Conservation (phyloP, 768 basidiomycete species). For the Rhodocollybia butyracea region DNA sequence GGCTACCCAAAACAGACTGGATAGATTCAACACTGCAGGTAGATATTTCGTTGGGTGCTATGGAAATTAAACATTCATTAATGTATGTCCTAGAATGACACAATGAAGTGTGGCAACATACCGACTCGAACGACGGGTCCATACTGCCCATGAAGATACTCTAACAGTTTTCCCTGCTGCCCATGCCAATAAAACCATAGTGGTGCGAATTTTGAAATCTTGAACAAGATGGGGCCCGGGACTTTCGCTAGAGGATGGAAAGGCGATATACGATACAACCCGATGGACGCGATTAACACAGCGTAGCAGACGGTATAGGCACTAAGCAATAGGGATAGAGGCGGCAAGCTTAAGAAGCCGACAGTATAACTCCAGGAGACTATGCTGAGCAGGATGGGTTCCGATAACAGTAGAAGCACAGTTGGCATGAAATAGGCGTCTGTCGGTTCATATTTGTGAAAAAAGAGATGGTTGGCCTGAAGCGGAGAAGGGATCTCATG, state of each 20-base stretch:
- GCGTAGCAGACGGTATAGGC: slow-evolving; percentile 1
- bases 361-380: background rate
- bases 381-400: slow-evolving; percentile 1
- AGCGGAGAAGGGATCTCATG: background rate
- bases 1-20: slow-evolving; percentile 4
- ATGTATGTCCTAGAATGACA: background rate
- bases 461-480: slow-evolving; percentile 1
- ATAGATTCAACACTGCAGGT: slow-evolving; percentile 5
- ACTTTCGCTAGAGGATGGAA: slow-evolving; percentile 10
- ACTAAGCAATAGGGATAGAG: background rate
- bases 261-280: slow-evolving; percentile 8
- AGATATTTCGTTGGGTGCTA: slow-evolving; percentile 11
- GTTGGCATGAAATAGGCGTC: background rate
- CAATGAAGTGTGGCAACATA: background rate
- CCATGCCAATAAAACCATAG: slow-evolving; percentile 8
- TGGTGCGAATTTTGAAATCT: slow-evolving; percentile 7
- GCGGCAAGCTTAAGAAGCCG: slow-evolving; percentile 1
- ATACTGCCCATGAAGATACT: slow-evolving; percentile 7
- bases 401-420: background rate
- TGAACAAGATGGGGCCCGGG: slow-evolving; percentile 8
- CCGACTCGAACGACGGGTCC: slow-evolving; percentile 10
- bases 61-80: background rate
- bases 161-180: slow-evolving; percentile 8
- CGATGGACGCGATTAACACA: slow-evolving; percentile 3
- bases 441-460: slow-evolving; percentile 7